Evolutionary conservation across 768 basidiomycete genomes (phyloP).

Genomic region (Collybiopsis luxurians): DNA sequence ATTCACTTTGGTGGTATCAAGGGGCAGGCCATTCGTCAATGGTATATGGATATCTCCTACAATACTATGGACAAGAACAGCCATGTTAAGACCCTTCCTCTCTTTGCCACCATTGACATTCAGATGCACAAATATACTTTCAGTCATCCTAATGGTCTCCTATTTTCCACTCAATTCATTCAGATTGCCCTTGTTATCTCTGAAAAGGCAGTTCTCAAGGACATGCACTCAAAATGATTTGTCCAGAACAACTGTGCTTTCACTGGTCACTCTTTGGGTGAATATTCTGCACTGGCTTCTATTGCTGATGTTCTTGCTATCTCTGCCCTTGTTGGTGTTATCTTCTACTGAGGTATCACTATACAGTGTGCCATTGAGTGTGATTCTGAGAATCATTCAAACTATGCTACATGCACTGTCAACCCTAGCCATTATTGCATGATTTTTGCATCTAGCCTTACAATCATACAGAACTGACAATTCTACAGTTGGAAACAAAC

Average conservation of each 20-base stretch:
- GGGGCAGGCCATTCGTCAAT: conserved; percentile 94
- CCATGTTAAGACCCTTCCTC: conserved; percentile 90
- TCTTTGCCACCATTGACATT: conserved; percentile 93
- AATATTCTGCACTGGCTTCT: conserved; percentile 97
- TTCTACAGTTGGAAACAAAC: too few species aligned
- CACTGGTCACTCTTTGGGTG: conserved; percentile 97
- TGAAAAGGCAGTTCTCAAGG: conserved; percentile 97
- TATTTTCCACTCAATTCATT: conserved; percentile 98
- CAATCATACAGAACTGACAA: too few species aligned
- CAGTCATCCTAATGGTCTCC: conserved; percentile 90
- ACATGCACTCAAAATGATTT: conserved; percentile 95
- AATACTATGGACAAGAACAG: conserved; percentile 97
- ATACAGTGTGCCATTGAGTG: conserved; percentile 99
- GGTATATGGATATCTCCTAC: conserved; percentile 99
- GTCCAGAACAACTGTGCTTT: conserved; percentile 92
- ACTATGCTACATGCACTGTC: conserved; percentile 99
- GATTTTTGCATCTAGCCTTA: too few species aligned
- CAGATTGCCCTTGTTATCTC: conserved; percentile 98
- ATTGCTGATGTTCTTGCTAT: conserved; percentile 97
- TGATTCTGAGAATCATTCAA: conserved; percentile 87
- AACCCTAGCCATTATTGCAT: conserved; percentile 96
- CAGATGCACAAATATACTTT: conserved; percentile 98
- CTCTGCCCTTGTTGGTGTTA: conserved; percentile 93
- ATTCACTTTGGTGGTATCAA: too few species aligned
- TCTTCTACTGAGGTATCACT: conserved; percentile 99